A percentile compares a stretch with the other conserved stretches of the same genome.
Evolutionary conservation across 306 rosid genomes (phyloP).

Genomic region (Inga laurina): DNA sequence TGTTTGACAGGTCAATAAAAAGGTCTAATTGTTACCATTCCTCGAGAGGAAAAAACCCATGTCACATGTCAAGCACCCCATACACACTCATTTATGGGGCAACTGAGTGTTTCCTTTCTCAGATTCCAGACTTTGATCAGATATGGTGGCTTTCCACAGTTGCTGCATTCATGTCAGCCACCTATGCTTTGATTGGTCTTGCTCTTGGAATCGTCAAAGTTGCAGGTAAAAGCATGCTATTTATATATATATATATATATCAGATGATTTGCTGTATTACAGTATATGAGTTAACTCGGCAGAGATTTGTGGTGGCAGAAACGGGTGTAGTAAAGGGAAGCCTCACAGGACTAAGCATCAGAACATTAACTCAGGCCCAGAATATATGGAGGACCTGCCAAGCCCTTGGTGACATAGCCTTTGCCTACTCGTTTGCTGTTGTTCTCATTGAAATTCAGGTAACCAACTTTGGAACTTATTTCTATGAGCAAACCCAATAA

Average conservation of each 20-base stretch:
- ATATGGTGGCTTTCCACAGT: constrained; percentile 71
- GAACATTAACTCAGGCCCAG: constrained; percentile 39
- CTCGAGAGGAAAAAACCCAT: constrained; percentile 41
- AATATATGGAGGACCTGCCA: constrained; percentile 63
- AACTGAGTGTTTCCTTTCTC: constrained; percentile 48
- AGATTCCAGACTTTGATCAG: constrained; percentile 66
- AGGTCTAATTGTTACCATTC: constrained; percentile 52
- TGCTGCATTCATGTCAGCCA: constrained; percentile 68
- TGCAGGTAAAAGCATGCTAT: constrained; percentile 47
- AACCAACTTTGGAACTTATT: neutral
- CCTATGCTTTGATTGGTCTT: constrained; percentile 60
- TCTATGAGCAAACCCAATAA: neutral
- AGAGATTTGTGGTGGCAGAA: constrained; percentile 40
- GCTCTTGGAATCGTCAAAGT: constrained; percentile 62
- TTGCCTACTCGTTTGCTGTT: constrained; percentile 58
- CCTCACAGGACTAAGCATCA: constrained; percentile 51
- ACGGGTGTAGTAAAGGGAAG: constrained; percentile 48
- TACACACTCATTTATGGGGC: constrained; percentile 52
- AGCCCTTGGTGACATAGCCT: constrained; percentile 71
- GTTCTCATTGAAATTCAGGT: constrained; percentile 76
- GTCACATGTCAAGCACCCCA: constrained; percentile 54
- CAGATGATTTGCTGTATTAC: neutral
- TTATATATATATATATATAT: neutral
- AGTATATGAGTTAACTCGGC: neutral
- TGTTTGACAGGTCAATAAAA: constrained; percentile 52